Evolutionary conservation across 768 basidiomycete species (phyloP), one percentile per base, ranked within the genome.

Genomic region (Termitomyces sp.): DNA sequence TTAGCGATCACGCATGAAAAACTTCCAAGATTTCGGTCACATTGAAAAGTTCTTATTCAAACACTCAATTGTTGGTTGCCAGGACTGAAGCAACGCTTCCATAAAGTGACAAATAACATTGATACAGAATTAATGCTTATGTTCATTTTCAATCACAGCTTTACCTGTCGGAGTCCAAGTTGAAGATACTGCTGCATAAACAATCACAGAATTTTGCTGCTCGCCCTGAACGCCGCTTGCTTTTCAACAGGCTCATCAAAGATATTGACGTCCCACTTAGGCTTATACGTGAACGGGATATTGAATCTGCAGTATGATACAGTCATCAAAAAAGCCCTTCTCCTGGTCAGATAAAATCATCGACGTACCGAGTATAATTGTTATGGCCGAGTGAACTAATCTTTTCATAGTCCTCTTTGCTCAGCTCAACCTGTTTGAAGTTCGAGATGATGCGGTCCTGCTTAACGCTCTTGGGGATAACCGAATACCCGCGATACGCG

Each of bases 391-490:
- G 69, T 13, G 73, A 71, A 13, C 69, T 71, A 61, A 91, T 72
- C 64, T 72, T 78, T 59, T 88, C 79, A 61, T 83, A 89, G 65
- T 91, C 88, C 54, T 83, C 86, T 62, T 83, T 66, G 66, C 76
- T 78, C 53, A 93, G 74, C 64, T 79, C 76, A 53, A 92, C 78
- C 66, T 92, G 86, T 73, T 88, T 69, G 76, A 91, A 90, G 76
- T 94, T 92, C 59, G 85, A 85, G 53, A 76, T 68, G 72, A 92
- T 87, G 41, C 88, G 87, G 4, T 75, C 82, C 65, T 86, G 76
- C 57, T 86, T 76, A 27, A 92, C 88, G 55, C 83, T 85, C 79
- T 94, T 94, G 18, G 92, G 92, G 64, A 94, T 91, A 60, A 94
- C 87, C 9, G 85, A 85, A 70, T 85, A 87, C 13, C 91, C 92